These are phyloP conservation scores for Tolypocladium capitatum DNA, from an alignment of 2,329 filamentous ascomycete species.

Conservation along the genomic window DNA sequence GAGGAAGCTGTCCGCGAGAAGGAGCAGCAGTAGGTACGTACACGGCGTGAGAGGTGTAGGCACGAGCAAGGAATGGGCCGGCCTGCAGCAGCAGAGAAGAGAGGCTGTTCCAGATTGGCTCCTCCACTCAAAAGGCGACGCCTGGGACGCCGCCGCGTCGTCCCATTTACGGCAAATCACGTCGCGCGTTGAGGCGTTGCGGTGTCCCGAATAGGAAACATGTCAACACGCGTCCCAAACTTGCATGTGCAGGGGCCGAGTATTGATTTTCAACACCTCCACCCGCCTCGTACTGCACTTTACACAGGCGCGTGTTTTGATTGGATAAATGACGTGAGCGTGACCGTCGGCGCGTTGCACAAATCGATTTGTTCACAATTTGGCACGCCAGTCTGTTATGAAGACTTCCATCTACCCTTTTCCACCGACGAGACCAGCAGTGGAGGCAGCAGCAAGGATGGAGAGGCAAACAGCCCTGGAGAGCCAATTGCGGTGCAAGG, in stretches of 20 bases:
- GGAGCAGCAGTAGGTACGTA: constrained; percentile 1
- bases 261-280: neutral
- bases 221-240: constrained; percentile 19
- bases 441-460: too few species aligned
- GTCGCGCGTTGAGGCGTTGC: constrained; percentile 14
- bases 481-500: too few species aligned
- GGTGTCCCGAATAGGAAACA: constrained; percentile 19
- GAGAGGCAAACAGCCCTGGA: too few species aligned
- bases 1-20: constrained; percentile 6
- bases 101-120: constrained; percentile 1
- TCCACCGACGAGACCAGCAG: neutral
- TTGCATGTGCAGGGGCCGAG: constrained; percentile 8
- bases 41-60: neutral
- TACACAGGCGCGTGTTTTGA: neutral
- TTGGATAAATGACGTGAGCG: neutral
- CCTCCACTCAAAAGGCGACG: constrained; percentile 1
- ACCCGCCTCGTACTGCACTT: neutral
- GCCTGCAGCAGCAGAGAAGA: constrained; percentile 1
- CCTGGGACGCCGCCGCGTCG: constrained; percentile 11
- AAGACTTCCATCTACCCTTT: neutral
- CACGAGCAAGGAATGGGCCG: constrained; percentile 4
- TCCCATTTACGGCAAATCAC: constrained; percentile 16
- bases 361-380: neutral
- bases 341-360: neutral
- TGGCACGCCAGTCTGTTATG: neutral